A percentile compares a stretch with the other conserved stretches of the same genome.
Conservation (phyloP, 1,139 yeast genomes). For the Wickerhamomyces sp. region DNA sequence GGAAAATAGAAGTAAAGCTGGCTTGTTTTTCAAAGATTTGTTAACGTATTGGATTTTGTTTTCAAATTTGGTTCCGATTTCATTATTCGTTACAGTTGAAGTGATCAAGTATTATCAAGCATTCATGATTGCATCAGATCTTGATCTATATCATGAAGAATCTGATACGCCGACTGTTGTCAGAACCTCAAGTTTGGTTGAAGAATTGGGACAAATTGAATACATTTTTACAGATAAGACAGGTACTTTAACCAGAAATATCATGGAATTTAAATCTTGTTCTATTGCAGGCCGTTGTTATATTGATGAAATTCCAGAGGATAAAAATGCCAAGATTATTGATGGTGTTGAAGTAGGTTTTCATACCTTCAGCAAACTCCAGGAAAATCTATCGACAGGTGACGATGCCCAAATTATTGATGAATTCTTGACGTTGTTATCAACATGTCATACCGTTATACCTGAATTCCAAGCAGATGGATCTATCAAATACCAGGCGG, state of each 20-base stretch:
- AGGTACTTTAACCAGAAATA: conserved; percentile 90
- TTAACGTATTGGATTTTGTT: conserved; percentile 94
- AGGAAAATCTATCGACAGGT: conserved; percentile 41
- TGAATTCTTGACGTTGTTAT: conserved; percentile 76
- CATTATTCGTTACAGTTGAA: conserved; percentile 92
- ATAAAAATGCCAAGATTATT: conserved; percentile 60
- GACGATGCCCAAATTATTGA: conserved; percentile 64
- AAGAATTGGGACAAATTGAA: conserved; percentile 93
- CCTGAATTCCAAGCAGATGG: conserved; percentile 71
- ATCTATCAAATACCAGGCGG: conserved; percentile 88
- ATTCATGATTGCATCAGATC: conserved; percentile 84
- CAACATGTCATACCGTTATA: conserved; percentile 96
- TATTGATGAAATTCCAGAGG: conserved; percentile 88
- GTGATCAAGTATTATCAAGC: conserved; percentile 95
- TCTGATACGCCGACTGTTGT: conserved; percentile 94
- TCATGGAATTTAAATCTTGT: conserved; percentile 95
- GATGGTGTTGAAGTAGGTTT: conserved; percentile 84
- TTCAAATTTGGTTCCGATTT: conserved; percentile 93
- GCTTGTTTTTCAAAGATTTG: conserved; percentile 76
- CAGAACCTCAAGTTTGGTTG: conserved; percentile 90
- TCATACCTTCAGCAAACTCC: conserved; percentile 65
- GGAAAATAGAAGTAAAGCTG: conserved; percentile 63
- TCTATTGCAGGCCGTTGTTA: conserved; percentile 91
- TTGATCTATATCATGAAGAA: conserved; percentile 84
- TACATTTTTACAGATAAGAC: conserved; percentile 95